Percentiles rank a stretch among this genome's conserved stretches.
phyloP scores from a whole-genome alignment of 768 basidiomycete genomes.

The Hirschioporus abietinus region DNA sequence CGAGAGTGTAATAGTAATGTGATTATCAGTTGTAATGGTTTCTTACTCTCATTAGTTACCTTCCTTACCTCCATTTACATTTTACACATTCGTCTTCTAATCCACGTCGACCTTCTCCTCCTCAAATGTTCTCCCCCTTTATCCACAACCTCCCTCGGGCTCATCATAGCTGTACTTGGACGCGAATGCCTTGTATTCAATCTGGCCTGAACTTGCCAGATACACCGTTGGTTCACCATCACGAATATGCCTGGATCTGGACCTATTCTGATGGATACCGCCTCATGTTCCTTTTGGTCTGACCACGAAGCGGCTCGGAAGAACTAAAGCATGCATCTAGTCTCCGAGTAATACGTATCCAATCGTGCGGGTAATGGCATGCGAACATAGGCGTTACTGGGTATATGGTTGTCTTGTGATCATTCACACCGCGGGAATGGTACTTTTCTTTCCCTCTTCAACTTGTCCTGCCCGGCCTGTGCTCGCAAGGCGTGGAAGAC shows the following conservation, averaged over 20 bases:
- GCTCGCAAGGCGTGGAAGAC: background rate
- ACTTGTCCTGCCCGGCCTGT: background rate
- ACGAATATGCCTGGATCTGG: background rate
- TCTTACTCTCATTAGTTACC: background rate
- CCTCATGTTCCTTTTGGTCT: background rate
- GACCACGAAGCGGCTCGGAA: background rate
- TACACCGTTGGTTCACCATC: background rate
- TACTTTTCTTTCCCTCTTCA: background rate
- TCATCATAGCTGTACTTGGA: background rate
- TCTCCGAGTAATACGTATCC: background rate
- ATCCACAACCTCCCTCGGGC: background rate
- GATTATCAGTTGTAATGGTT: constrained; percentile 1
- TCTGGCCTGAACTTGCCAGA: background rate
- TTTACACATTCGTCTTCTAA: background rate
- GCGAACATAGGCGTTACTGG: background rate
- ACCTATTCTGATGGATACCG: background rate
- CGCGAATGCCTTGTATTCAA: background rate
- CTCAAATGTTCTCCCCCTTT: background rate
- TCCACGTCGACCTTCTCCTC: background rate
- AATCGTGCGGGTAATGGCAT: background rate
- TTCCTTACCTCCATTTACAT: background rate
- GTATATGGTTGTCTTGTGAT: background rate
- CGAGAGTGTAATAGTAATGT: background rate
- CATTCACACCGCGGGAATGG: background rate
- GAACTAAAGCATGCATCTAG: background rate